Evolutionary conservation across 1,284 basidiomycete species (phyloP).

Genomic region (Ganoderma leucocontextum): DNA sequence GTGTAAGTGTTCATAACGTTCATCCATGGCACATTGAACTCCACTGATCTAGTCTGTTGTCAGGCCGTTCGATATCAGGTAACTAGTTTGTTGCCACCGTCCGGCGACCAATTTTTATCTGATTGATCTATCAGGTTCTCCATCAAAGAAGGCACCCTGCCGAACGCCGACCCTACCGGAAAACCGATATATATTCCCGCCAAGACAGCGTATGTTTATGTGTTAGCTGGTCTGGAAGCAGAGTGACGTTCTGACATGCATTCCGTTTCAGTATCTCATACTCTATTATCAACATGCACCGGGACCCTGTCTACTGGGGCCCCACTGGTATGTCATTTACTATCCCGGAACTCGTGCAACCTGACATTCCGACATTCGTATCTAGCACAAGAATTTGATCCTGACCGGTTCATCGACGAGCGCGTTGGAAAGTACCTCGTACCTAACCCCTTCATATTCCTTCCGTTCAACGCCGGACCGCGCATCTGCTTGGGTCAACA

Average conservation of each 20-base stretch:
- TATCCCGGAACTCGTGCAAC: not conserved
- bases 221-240: not conserved
- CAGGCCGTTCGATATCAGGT: conserved; percentile 40
- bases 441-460: conserved; percentile 55
- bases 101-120: conserved; percentile 33
- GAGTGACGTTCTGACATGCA: conserved; percentile 3
- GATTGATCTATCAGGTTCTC: conserved; percentile 23
- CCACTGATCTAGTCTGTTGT: not conserved
- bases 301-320: conserved; percentile 69
- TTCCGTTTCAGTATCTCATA: conserved; percentile 50
- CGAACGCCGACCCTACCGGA: conserved; percentile 34
- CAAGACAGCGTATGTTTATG: conserved; percentile 33
- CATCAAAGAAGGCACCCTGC: conserved; percentile 37
- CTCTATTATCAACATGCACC: conserved; percentile 68
- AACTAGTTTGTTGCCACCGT: conserved; percentile 34
- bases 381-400: conserved; percentile 53
- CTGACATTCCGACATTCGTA: not conserved
- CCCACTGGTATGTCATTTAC: conserved; percentile 56
- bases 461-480: conserved; percentile 59
- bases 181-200: conserved; percentile 40
- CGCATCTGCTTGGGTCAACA: conserved; percentile 59
- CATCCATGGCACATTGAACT: not conserved
- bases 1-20: conserved; percentile 37
- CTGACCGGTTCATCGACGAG: conserved; percentile 53
- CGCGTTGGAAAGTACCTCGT: conserved; percentile 46